A percentile compares a stretch with the other conserved stretches of the same genome.
Conservation (phyloP, 202 grass and related monocot species). For the Alloteropsis angusta region DNA sequence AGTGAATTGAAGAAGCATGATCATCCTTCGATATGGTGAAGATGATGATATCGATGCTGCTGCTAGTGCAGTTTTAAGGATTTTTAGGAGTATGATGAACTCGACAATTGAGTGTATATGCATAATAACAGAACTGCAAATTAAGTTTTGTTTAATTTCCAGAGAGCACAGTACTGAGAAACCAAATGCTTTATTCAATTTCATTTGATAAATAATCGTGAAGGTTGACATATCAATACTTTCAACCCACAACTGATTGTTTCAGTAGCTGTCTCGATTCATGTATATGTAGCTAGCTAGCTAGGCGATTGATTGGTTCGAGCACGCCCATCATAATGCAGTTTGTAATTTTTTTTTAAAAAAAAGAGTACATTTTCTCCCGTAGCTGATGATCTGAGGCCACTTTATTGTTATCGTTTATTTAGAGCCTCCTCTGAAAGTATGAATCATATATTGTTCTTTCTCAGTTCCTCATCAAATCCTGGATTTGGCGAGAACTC, state of each 20-base stretch:
- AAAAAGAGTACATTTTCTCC: not conserved
- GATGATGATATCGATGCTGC: no score
- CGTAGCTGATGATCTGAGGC: not conserved
- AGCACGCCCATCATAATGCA: not conserved
- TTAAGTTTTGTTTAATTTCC: not conserved
- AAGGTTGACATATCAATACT: slow-evolving; percentile 27
- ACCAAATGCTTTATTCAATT: not conserved
- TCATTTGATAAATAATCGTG: not conserved
- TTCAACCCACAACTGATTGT: slow-evolving; percentile 20
- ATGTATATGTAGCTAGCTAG: not conserved
- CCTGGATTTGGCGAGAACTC: slow-evolving; percentile 50
- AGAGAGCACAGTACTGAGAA: not conserved
- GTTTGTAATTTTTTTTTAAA: no score
- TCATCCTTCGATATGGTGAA: no score
- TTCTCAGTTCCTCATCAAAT: slow-evolving; percentile 46
- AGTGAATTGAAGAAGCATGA: not conserved
- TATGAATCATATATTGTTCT: not conserved
- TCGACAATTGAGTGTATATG: not conserved
- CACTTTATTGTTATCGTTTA: not conserved
- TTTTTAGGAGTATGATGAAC: no score
- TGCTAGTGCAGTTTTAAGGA: no score
- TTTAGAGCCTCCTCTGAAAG: not conserved
- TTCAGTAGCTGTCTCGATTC: slow-evolving; percentile 17
- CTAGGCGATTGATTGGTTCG: not conserved
- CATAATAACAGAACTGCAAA: not conserved